Evolutionary conservation across 768 basidiomycete genomes (phyloP), one percentile per base, ranked within the genome.

Genomic region (Suillus cothurnatus): DNA sequence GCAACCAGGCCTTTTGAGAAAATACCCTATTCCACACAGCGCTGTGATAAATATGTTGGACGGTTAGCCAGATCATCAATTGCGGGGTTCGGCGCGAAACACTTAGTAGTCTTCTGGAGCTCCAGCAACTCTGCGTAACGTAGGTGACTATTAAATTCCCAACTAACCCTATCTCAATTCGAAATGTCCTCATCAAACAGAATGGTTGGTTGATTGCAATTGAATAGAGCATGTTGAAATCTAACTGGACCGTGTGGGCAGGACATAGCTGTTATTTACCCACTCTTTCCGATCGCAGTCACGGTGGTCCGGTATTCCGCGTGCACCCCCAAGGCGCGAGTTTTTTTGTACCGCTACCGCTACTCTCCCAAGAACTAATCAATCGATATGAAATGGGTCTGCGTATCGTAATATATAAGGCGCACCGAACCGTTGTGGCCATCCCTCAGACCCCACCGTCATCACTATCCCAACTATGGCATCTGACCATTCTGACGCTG

Each of bases 401-500:
- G 19, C 28, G 17, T 28, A 17, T 28, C 49, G 26, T 14, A 17
- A 28, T 52, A 8, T 26, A 28, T 52, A 28, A 52, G 17, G 26
- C 8, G 31, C 17, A 52, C 8, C 26, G 7, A 28, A 28, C 15
- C 17, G 4, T 31, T 19, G 28, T 31, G 11, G 31, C 11, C 19
- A 53, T 52, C 19, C 19, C 28, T 6, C 8, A 19, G 50, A 17
- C 52, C 9, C n/a, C 49, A 26, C 45, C 28, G 15, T 38, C 32
- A 31, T 64, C 52, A 34, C 47, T 47, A 14, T 38, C 34, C 11
- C 19, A 19, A 17, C 59, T 56, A 71, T 72, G 71, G 55, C 66
- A 53, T 4, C 11, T 32, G 31, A 47, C 32, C 57, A 6, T 58
- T 38, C 39, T 41, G 66, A 62, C 36, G 21, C 52, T 39, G 43